A percentile compares a stretch with the other conserved stretches of the same genome.
phyloP scores from a whole-genome alignment of 148 eudicot genomes.

The Persicaria tinctoria region DNA sequence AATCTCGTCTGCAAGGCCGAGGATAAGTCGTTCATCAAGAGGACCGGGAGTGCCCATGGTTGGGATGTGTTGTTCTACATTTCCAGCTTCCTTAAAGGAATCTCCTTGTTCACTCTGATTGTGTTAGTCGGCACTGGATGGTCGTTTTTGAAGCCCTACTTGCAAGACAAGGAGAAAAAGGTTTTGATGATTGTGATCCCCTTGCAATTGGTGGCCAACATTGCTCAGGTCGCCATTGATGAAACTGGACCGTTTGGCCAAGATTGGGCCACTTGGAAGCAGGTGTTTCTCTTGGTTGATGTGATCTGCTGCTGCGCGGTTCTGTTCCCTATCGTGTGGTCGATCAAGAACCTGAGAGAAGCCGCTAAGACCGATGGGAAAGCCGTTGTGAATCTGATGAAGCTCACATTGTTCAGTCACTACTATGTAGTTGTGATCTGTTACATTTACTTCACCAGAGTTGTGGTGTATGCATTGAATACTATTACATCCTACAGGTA shows the following conservation, averaged over 20 bases:
- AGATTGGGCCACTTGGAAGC: constrained; percentile 76
- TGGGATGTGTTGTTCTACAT: constrained; percentile 81
- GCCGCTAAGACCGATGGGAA: constrained; percentile 59
- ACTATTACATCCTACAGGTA: constrained; percentile 59
- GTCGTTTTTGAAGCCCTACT: constrained; percentile 74
- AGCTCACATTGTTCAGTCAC: constrained; percentile 54
- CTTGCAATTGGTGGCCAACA: constrained; percentile 56
- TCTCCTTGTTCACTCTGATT: constrained; percentile 56
- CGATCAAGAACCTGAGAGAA: constrained; percentile 61
- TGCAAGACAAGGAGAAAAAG: constrained; percentile 71
- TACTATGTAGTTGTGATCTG: constrained; percentile 56
- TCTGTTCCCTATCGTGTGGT: constrained; percentile 69
- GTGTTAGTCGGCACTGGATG: constrained; percentile 89
- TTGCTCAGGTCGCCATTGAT: constrained; percentile 57
- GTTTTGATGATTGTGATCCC: constrained; percentile 62
- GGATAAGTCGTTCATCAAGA: constrained; percentile 53
- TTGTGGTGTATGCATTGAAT: constrained; percentile 59
- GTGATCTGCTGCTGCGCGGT: constrained; percentile 57
- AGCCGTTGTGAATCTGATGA: constrained; percentile 61
- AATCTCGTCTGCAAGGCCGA: constrained; percentile 64
- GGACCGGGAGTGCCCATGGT: constrained; percentile 58
- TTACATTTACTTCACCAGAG: constrained; percentile 63
- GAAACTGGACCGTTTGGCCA: constrained; percentile 57
- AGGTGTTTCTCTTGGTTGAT: constrained; percentile 15
- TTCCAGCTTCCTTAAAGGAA: constrained; percentile 54